Conservation (phyloP, 306 rosid species). For the Acmispon strigosus region DNA sequence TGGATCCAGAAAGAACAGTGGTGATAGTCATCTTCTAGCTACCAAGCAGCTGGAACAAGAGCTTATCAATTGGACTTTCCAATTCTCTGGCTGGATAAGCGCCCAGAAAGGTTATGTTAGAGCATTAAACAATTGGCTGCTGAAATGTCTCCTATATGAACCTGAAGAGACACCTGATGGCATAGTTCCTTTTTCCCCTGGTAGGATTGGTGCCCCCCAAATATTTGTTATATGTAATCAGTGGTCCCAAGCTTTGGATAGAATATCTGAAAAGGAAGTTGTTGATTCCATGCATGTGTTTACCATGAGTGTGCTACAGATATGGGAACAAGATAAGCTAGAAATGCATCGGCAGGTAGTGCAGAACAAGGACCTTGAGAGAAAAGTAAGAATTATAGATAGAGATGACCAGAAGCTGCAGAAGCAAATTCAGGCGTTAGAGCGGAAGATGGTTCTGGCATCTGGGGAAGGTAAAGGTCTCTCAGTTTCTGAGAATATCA, state of each 20-base stretch:
- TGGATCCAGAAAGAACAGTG: conserved; percentile 65
- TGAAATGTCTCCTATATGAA: conserved; percentile 68
- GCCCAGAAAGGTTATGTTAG: conserved; percentile 82
- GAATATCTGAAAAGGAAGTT: conserved; percentile 86
- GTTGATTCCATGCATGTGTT: conserved; percentile 75
- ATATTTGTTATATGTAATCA: conserved; percentile 91
- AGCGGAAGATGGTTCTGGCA: conserved; percentile 49
- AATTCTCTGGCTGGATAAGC: conserved; percentile 81
- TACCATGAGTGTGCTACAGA: conserved; percentile 64
- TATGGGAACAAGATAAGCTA: conserved; percentile 80
- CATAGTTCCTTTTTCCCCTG: conserved; percentile 82
- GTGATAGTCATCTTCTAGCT: conserved; percentile 63
- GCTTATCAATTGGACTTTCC: conserved; percentile 82
- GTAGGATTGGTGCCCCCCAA: conserved; percentile 87
- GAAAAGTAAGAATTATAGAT: conserved; percentile 62
- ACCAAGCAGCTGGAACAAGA: conserved; percentile 73
- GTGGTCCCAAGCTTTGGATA: conserved; percentile 92
- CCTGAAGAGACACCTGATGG: conserved; percentile 96
- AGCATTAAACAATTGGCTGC: conserved; percentile 88
- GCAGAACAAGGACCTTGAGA: conserved; percentile 76
- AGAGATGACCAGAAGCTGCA: conserved; percentile 85
- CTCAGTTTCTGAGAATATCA: conserved; percentile 49
- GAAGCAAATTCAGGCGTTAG: conserved; percentile 85
- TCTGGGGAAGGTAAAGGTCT: conserved; percentile 49
- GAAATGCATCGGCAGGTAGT: conserved; percentile 62